Base-by-base conservation (phyloP, 2,329 filamentous ascomycete genomes). In the Exophiala sideris region DNA sequence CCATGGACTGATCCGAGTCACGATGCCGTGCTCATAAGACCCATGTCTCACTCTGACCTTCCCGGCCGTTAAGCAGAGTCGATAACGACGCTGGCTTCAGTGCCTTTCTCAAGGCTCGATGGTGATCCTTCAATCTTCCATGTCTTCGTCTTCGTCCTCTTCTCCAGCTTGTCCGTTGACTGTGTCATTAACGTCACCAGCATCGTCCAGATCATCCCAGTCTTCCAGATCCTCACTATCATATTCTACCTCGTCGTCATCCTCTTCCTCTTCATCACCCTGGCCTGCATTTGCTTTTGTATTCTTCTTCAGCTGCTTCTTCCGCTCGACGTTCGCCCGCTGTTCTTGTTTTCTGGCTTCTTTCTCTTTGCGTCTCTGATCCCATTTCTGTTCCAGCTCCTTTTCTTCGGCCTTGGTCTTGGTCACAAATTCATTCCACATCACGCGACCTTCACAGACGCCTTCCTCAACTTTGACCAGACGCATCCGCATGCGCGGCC, bases 381-480 rank as follows among this genome's bases (percentile, higher is more conserved):
- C 86, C 89, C 94, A 97, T 62, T 83, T 81, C 75, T 86, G 83
- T 63, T 97, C 91, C 64, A 96, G 73, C 60, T 87, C 83, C 67
- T 85, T 82, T 52, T 90, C 75, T 70, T 99, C 91, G 14, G 83
- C 80, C 63, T 84, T 84, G 5, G 83, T 84, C 79, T 99, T 99
- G 68, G 86, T 83, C 49, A 97, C 85, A 68, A 90, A 95, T 68
- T 96, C 91, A 71, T 99, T 94, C 94, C 94, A 99, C 88, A 99
- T 89, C 52, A 96, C 82, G 69, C 90, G 94, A 46, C 94, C 94
- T 21, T 82, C 81, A 65, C 91, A 96, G 5, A 97, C 73, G 1
- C 92, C 94, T 64, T 99, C 94, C 68, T 99, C 94, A 3, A 99
- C 91, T 75, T 99, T 99, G 51, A 90, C 91, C 73, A 99, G 77